Percentiles rank a stretch among this genome's conserved stretches.
Conservation (phyloP, 1,139 yeast species). For the Yamadazyma conglobata region DNA sequence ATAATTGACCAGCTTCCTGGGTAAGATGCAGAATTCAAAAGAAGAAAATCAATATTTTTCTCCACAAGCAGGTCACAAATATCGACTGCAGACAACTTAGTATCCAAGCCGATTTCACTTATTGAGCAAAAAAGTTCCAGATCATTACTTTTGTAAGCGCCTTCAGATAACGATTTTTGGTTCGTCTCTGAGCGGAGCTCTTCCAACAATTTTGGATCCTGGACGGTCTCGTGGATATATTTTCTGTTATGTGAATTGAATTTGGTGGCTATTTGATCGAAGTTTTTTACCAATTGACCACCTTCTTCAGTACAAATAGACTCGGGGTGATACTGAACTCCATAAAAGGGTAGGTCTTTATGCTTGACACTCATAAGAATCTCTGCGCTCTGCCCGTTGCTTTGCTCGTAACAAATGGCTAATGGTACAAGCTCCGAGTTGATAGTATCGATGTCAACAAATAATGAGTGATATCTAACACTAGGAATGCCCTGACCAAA, state of each 20-base stretch:
- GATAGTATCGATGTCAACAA: constrained; percentile 36
- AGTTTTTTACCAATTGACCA: constrained; percentile 52
- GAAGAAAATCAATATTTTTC: constrained; percentile 39
- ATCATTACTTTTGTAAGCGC: constrained; percentile 6
- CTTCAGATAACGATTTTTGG: constrained; percentile 9
- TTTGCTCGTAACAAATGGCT: constrained; percentile 48
- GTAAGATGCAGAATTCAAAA: constrained; percentile 68
- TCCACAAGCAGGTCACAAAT: constrained; percentile 46
- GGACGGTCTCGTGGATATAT: background rate
- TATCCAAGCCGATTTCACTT: constrained; percentile 8
- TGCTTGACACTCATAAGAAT: constrained; percentile 55
- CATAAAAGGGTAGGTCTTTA: constrained; percentile 63
- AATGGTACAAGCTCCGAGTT: constrained; percentile 45
- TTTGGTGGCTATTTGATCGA: constrained; percentile 50
- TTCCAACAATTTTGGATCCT: background rate
- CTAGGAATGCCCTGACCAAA: constrained; percentile 43
- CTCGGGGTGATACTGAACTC: constrained; percentile 97
- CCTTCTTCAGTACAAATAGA: constrained; percentile 83
- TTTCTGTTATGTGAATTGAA: constrained; percentile 26
- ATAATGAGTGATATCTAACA: constrained; percentile 88
- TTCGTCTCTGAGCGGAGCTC: constrained; percentile 8
- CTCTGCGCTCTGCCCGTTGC: constrained; percentile 21
- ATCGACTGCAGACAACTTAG: constrained; percentile 29
- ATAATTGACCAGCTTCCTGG: constrained; percentile 90
- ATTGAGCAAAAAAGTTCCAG: constrained; percentile 7